Percentiles rank a stretch among this genome's conserved stretches.
Conservation (phyloP, 2,329 filamentous ascomycete genomes). For the Dactylellina leptospora region DNA sequence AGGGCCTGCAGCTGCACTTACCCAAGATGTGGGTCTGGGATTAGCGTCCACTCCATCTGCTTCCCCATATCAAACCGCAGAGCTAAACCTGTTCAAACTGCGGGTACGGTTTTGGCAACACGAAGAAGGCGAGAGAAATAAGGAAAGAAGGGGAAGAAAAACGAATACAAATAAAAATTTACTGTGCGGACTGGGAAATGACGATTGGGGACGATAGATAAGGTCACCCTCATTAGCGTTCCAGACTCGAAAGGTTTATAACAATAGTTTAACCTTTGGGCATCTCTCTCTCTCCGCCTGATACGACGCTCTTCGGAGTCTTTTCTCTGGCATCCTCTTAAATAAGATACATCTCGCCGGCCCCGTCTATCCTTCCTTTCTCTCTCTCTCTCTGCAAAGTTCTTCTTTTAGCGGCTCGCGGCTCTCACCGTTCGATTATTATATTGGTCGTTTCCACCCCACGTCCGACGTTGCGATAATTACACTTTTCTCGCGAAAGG, state of each 20-base stretch:
- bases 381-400: background rate
- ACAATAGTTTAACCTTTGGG: slow-evolving; percentile 37
- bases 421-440: slow-evolving; percentile 8
- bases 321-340: slow-evolving; percentile 42
- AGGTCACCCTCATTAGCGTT: slow-evolving; percentile 51
- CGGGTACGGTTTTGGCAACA: slow-evolving; percentile 49
- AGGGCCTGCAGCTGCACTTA: slow-evolving; percentile 50
- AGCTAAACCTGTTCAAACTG: slow-evolving; percentile 44
- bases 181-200: slow-evolving; percentile 29
- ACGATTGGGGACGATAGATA: slow-evolving; percentile 51
- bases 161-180: slow-evolving; percentile 20
- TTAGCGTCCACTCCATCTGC: slow-evolving; percentile 49
- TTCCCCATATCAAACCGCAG: slow-evolving; percentile 49
- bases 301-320: slow-evolving; percentile 47
- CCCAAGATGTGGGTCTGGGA: slow-evolving; percentile 47
- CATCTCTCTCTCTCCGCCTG: slow-evolving; percentile 32
- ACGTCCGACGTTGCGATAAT: background rate
- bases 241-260: slow-evolving; percentile 33
- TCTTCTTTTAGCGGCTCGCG: slow-evolving; percentile 28
- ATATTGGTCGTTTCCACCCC: background rate
- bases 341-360: slow-evolving; percentile 43
- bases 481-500: background rate
- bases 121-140: slow-evolving; percentile 31
- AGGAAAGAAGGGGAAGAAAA: slow-evolving; percentile 10
- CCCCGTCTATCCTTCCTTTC: slow-evolving; percentile 3